Evolutionary conservation across 2,329 filamentous ascomycete species (phyloP).

Genomic region (Leptographium wingfieldii): DNA sequence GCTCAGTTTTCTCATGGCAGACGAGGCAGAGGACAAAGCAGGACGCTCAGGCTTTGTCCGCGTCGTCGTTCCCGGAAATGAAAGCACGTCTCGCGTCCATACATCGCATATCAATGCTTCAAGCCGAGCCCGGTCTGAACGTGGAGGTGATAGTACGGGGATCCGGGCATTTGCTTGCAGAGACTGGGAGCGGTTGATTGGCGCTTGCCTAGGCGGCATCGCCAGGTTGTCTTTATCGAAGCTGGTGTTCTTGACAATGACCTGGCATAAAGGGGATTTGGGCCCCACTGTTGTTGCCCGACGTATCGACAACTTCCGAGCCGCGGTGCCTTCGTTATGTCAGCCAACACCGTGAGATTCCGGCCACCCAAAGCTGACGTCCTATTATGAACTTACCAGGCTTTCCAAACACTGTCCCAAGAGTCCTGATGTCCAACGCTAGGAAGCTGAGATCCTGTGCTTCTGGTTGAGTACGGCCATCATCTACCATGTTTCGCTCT

Average conservation of each 20-base stretch:
- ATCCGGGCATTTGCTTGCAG: conserved; percentile 54
- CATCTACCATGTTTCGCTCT: conserved; percentile 33
- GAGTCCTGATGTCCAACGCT: conserved; percentile 55
- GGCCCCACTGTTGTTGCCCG: conserved; percentile 61
- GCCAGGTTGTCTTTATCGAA: conserved; percentile 43
- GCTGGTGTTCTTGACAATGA: conserved; percentile 79
- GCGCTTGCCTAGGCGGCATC: conserved; percentile 28
- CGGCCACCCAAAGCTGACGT: not conserved
- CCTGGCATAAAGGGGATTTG: conserved; percentile 55
- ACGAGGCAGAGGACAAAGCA: conserved; percentile 67
- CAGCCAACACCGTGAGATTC: not conserved
- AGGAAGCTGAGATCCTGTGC: conserved; percentile 48
- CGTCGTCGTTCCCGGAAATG: conserved; percentile 68
- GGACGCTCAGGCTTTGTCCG: conserved; percentile 55
- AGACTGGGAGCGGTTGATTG: conserved; percentile 68
- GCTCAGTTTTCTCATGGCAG: conserved; percentile 79
- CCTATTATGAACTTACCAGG: conserved; percentile 36
- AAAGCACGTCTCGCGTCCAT: conserved; percentile 70
- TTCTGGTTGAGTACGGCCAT: conserved; percentile 33
- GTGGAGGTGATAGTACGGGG: conserved; percentile 59
- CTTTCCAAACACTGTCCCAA: conserved; percentile 65
- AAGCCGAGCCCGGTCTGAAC: conserved; percentile 63
- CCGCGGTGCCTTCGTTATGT: conserved; percentile 37
- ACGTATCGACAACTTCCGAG: conserved; percentile 64
- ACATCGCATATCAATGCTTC: conserved; percentile 65